Conservation (phyloP, 208 protist species). For the Crithidia expoeki region DNA sequence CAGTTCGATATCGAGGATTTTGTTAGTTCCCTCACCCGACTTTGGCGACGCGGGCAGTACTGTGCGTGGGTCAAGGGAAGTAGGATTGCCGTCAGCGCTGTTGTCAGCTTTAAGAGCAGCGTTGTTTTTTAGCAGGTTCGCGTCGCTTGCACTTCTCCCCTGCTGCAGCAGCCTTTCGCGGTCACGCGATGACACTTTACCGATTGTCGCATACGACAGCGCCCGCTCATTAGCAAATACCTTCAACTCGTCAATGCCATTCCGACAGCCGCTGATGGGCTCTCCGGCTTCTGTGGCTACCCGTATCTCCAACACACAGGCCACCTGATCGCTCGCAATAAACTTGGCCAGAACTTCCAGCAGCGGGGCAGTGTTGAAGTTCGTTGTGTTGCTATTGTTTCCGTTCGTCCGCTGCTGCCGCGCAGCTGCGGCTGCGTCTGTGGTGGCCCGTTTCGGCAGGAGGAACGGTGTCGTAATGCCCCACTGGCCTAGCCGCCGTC, state of each 20-base stretch:
- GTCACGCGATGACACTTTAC: conserved; percentile 8
- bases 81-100: background rate
- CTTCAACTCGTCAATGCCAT: conserved; percentile 22
- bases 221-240: conserved; percentile 18
- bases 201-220: conserved; percentile 19
- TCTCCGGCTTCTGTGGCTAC: conserved; percentile 2
- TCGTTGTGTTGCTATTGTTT: too few relatives aligned
- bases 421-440: background rate
- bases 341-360: conserved; percentile 7
- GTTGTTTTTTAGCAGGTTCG: background rate
- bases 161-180: background rate
- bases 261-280: conserved; percentile 8
- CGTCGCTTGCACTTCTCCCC: background rate
- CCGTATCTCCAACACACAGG: conserved; percentile 21
- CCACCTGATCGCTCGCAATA: conserved; percentile 18
- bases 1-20: conserved; percentile 3
- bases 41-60: background rate
- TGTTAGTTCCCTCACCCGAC: background rate
- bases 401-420: background rate
- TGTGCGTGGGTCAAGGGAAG: background rate
- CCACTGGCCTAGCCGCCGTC: background rate
- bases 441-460: background rate
- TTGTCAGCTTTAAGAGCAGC: background rate
- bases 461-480: background rate
- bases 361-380: background rate